Evolutionary conservation across 768 basidiomycete genomes (phyloP), one percentile per base, ranked within the genome.

Genomic region (Hypsizygus marmoreus): DNA sequence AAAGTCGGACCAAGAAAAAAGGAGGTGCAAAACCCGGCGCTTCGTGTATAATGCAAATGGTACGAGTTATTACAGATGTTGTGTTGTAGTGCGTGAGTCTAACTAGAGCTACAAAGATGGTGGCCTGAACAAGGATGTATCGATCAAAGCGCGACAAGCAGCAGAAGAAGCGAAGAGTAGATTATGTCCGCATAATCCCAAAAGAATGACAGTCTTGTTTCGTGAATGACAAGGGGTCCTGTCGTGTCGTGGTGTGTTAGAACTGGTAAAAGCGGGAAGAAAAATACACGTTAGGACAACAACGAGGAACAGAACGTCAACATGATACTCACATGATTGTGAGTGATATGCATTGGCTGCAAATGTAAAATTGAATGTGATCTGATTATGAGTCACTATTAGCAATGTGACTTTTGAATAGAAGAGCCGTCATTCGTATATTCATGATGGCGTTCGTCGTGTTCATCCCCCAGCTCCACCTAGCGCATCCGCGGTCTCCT

Each of bases 191-290:
- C 43, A 47, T 47, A 54, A 51, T 51, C 53, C 47, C 55, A 63
- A 67, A 61, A 55, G 62, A 67, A 52, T 64, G 67, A 67, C 61
- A 63, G 58, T 60, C 71, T 74, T 74, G 75, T 75, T 62, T 72
- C 75, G 75, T 77, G 73, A 73, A 76, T 78, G 72, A 73, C 71
- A 76, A 73, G 70, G 47, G 33, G 40, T 52, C 61, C 55, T 61
- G 65, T 63, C 61, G 49, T 33, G 61, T 68, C 60, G 63, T 72
- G 41, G 55, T 41, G 40, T 35, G 22, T 52, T 37, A 50, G 52
- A 56, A 36, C 24, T 40, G 14, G 4, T 7, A 6, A 24, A 24
- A 19, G 17, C 4, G 19, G 22, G 22, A 3, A 17, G 41, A 40
- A 9, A 35, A 40, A 4, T 19, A 19, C 14, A 19, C 6, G 14